Conservation (phyloP, 1,139 yeast genomes). For the Debaryomyces nepalensis region DNA sequence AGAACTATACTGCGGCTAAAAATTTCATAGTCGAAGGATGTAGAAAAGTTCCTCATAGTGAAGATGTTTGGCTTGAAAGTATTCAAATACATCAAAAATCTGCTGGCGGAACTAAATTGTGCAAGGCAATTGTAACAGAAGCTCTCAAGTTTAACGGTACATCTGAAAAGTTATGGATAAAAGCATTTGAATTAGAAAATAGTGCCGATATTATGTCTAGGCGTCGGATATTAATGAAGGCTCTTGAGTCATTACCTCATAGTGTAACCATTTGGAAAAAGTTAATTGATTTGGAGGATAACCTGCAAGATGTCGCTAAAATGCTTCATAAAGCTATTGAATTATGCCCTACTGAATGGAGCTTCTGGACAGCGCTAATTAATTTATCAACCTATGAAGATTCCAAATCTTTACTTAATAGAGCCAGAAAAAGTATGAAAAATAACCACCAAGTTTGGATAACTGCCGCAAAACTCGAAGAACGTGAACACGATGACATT, state of each 20-base stretch:
- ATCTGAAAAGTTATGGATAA: constrained; percentile 71
- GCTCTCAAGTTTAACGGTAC: constrained; percentile 63
- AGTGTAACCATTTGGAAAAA: constrained; percentile 56
- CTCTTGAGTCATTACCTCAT: constrained; percentile 56
- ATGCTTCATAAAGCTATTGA: constrained; percentile 72
- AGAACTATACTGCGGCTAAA: constrained; percentile 60
- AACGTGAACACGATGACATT: constrained; percentile 42
- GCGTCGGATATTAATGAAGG: constrained; percentile 63
- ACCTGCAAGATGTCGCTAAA: constrained; percentile 50
- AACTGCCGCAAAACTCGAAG: constrained; percentile 73
- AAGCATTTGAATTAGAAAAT: constrained; percentile 67
- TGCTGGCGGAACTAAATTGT: constrained; percentile 38
- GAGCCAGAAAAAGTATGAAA: constrained; percentile 60
- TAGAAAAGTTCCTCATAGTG: constrained; percentile 63
- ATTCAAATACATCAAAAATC: constrained; percentile 65
- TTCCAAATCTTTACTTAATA: constrained; percentile 59
- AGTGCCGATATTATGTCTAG: constrained; percentile 50
- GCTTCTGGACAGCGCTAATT: constrained; percentile 63
- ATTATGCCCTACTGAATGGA: constrained; percentile 63
- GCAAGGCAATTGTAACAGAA: constrained; percentile 64
- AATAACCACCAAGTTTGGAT: constrained; percentile 69
- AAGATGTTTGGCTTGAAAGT: constrained; percentile 83
- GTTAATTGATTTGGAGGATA: constrained; percentile 56
- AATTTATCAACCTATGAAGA: constrained; percentile 48
- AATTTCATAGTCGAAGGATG: constrained; percentile 74